Evolutionary conservation across 2,329 filamentous ascomycete genomes (phyloP).

Genomic region (Gnomoniopsis sp.): DNA sequence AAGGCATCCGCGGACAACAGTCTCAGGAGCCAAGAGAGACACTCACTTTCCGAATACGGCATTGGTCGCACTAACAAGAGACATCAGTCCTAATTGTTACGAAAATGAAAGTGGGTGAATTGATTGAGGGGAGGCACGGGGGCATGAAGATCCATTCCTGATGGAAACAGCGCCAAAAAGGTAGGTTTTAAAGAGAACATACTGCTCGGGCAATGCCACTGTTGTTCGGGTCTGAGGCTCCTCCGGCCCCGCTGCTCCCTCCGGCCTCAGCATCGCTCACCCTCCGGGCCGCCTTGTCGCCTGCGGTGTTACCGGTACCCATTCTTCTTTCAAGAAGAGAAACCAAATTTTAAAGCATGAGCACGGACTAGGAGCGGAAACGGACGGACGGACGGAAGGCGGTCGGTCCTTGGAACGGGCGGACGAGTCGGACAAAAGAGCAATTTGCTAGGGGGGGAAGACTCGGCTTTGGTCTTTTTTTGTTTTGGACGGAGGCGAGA

Average conservation of each 20-base stretch:
- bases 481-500: too few species aligned
- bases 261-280: slow-evolving; percentile 8
- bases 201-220: slow-evolving; percentile 16
- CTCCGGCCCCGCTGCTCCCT: slow-evolving; percentile 7
- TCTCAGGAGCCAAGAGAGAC: neutral
- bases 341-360: too few species aligned
- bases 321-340: too few species aligned
- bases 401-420: too few species aligned
- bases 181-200: neutral
- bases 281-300: neutral
- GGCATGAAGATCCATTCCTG: neutral
- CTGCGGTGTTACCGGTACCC: neutral
- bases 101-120: slow-evolving; percentile 1
- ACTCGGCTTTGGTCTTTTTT: too few species aligned
- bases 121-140: neutral
- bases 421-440: too few species aligned
- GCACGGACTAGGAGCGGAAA: too few species aligned
- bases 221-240: slow-evolving; percentile 6
- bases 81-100: neutral
- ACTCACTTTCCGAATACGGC: slow-evolving; percentile 35
- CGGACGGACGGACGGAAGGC: too few species aligned
- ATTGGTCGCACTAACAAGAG: slow-evolving; percentile 34
- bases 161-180: neutral
- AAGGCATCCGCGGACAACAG: slow-evolving; percentile 15
- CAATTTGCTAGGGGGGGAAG: too few species aligned